Evolutionary conservation across 495 filamentous ascomycete species (phyloP).

Genomic region (Penicillium atrosanguineum): DNA sequence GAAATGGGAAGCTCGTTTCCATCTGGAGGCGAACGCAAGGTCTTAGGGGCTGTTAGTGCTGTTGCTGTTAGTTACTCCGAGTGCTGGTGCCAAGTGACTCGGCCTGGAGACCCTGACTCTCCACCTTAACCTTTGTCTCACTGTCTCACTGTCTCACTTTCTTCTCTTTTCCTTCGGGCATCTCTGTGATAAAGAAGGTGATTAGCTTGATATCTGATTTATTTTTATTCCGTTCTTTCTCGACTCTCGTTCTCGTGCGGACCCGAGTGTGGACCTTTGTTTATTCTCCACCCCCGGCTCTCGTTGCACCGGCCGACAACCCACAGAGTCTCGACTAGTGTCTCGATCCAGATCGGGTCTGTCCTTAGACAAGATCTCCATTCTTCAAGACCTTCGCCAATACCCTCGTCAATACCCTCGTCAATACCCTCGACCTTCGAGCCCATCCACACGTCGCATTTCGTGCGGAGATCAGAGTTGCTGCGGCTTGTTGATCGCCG

Average conservation of each 20-base stretch:
- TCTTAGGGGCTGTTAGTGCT: not conserved
- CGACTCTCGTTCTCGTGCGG: not conserved
- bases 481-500: not conserved
- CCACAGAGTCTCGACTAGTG: constrained; percentile 1
- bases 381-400: not conserved
- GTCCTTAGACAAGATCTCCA: not conserved
- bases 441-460: not conserved
- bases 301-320: constrained; percentile 29
- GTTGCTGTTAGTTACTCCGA: not conserved
- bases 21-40: not conserved
- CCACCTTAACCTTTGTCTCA: not conserved
- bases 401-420: too few relatives aligned
- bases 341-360: not conserved
- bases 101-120: not conserved
- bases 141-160: not conserved
- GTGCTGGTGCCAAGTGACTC: not conserved
- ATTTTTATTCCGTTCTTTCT: not conserved
- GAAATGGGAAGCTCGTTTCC: not conserved
- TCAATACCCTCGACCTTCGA: too few relatives aligned
- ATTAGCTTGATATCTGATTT: not conserved
- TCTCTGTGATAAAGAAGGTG: not conserved
- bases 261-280: constrained; percentile 21
- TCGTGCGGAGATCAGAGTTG: not conserved
- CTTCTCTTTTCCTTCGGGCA: not conserved
- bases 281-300: constrained; percentile 30